Conservation (phyloP, 495 filamentous ascomycete genomes). For the Penicillium subrubescens region DNA sequence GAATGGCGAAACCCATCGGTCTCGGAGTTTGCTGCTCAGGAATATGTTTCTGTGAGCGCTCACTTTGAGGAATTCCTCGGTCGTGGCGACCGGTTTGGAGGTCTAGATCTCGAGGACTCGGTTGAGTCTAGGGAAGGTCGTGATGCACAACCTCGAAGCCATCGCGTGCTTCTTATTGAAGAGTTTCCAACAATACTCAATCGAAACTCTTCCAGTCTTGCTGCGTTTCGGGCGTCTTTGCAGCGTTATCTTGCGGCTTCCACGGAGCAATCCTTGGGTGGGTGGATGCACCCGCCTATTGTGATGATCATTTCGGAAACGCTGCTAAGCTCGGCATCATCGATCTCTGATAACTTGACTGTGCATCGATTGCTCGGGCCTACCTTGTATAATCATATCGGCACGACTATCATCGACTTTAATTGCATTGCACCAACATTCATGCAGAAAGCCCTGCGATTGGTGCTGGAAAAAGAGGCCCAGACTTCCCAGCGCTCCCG, state of each 20-base stretch:
- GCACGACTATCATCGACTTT: constrained; percentile 79
- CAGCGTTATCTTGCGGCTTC: constrained; percentile 66
- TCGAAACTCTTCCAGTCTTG: constrained; percentile 64
- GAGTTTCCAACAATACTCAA: constrained; percentile 89
- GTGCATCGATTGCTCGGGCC: constrained; percentile 85
- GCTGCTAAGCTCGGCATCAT: constrained; percentile 70
- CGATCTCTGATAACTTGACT: constrained; percentile 83
- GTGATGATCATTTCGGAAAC: constrained; percentile 92
- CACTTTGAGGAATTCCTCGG: constrained; percentile 92
- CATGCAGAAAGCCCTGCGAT: constrained; percentile 77
- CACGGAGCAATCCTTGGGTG: constrained; percentile 29
- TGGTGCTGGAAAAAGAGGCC: constrained; percentile 80
- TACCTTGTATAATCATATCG: constrained; percentile 76
- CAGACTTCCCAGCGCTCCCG: constrained; percentile 64
- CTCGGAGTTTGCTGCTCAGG: constrained; percentile 56
- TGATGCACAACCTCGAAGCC: constrained; percentile 21
- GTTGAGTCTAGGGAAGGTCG: not conserved
- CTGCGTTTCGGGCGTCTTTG: constrained; percentile 74
- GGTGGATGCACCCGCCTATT: constrained; percentile 62
- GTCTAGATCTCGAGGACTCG: constrained; percentile 58
- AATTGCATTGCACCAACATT: constrained; percentile 89
- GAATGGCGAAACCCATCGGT: constrained; percentile 88
- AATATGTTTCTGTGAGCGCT: constrained; percentile 63
- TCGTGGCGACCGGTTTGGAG: constrained; percentile 74
- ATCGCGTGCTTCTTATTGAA: constrained; percentile 79